Evolutionary conservation across 2,329 filamentous ascomycete species (phyloP).

Genomic region (Aspergillus cejpii): DNA sequence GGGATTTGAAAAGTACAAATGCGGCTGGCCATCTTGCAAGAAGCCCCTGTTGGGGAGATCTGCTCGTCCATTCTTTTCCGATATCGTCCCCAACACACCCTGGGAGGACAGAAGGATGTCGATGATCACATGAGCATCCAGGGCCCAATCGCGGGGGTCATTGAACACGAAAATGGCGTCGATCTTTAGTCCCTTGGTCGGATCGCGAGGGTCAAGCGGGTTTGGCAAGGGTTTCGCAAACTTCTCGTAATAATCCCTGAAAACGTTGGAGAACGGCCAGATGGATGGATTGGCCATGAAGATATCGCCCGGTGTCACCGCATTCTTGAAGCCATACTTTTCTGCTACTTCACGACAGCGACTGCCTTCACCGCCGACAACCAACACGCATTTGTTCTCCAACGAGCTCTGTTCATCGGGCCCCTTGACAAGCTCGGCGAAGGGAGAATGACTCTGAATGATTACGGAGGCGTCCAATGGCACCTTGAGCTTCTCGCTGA

Average conservation of each 20-base stretch:
- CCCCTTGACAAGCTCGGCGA: slow-evolving; percentile 61
- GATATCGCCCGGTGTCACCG: slow-evolving; percentile 81
- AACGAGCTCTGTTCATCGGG: slow-evolving; percentile 49
- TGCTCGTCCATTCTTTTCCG: slow-evolving; percentile 59
- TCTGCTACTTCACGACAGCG: slow-evolving; percentile 68
- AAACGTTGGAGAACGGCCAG: slow-evolving; percentile 73
- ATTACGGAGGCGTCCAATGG: slow-evolving; percentile 63
- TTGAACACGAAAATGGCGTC: slow-evolving; percentile 92
- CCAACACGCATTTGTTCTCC: slow-evolving; percentile 61
- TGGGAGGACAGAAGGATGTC: slow-evolving; percentile 72
- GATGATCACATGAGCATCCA: slow-evolving; percentile 76
- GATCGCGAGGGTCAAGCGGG: slow-evolving; percentile 36
- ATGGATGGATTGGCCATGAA: slow-evolving; percentile 64
- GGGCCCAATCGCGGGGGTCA: slow-evolving; percentile 91
- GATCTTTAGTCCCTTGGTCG: slow-evolving; percentile 59
- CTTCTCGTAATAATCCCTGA: slow-evolving; percentile 55
- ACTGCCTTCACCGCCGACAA: slow-evolving; percentile 63
- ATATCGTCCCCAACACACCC: slow-evolving; percentile 78
- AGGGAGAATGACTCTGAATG: slow-evolving; percentile 87
- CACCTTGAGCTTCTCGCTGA: slow-evolving; percentile 60
- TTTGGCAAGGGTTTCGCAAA: slow-evolving; percentile 35
- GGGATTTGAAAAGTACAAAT: slow-evolving; percentile 79
- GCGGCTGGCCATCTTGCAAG: slow-evolving; percentile 72
- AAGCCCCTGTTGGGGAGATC: slow-evolving; percentile 67
- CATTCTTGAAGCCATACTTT: slow-evolving; percentile 66